A percentile compares a stretch with the other conserved stretches of the same genome.
phyloP scores from a whole-genome alignment of 352 stramenopile genomes.

The Pythium coloratum region DNA sequence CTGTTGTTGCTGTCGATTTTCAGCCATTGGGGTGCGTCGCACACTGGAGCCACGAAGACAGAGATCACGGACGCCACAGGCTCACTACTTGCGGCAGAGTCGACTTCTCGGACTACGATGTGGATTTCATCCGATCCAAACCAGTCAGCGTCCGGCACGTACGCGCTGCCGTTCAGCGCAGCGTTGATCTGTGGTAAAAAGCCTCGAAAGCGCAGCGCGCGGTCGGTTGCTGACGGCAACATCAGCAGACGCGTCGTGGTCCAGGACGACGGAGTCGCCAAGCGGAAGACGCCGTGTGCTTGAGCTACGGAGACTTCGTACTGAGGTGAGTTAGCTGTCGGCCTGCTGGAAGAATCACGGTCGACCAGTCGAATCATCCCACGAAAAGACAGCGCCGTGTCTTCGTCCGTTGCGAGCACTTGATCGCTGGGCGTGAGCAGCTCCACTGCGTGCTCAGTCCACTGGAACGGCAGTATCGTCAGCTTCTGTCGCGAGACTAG shows the following conservation, averaged over 20 bases:
- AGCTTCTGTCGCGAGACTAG: slow-evolving; percentile 39
- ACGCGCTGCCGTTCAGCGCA: slow-evolving; percentile 49
- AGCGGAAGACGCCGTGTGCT: slow-evolving; percentile 10
- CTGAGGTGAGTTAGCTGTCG: slow-evolving; percentile 1
- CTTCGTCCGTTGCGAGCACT: slow-evolving; percentile 43
- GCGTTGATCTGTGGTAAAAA: slow-evolving; percentile 55
- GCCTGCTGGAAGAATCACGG: slow-evolving; percentile 12
- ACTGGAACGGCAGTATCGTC: slow-evolving; percentile 33
- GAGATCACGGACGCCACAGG: slow-evolving; percentile 24
- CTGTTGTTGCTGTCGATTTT: neutral
- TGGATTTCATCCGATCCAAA: slow-evolving; percentile 53
- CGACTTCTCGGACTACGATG: slow-evolving; percentile 31
- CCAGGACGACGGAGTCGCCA: neutral
- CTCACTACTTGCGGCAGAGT: slow-evolving; percentile 11
- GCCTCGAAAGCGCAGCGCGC: slow-evolving; percentile 37
- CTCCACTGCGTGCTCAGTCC: slow-evolving; percentile 28
- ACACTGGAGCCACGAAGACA: slow-evolving; percentile 52
- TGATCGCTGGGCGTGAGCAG: slow-evolving; percentile 18
- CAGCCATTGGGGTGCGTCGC: slow-evolving; percentile 49
- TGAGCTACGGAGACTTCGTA: slow-evolving; percentile 19
- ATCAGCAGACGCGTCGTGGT: slow-evolving; percentile 5
- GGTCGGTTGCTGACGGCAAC: slow-evolving; percentile 16
- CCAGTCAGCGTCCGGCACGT: slow-evolving; percentile 53
- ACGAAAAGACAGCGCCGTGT: slow-evolving; percentile 36
- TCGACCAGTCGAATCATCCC: slow-evolving; percentile 24